Conservation (phyloP, 179 eudicot species). For the Carnegiea gigantea region DNA sequence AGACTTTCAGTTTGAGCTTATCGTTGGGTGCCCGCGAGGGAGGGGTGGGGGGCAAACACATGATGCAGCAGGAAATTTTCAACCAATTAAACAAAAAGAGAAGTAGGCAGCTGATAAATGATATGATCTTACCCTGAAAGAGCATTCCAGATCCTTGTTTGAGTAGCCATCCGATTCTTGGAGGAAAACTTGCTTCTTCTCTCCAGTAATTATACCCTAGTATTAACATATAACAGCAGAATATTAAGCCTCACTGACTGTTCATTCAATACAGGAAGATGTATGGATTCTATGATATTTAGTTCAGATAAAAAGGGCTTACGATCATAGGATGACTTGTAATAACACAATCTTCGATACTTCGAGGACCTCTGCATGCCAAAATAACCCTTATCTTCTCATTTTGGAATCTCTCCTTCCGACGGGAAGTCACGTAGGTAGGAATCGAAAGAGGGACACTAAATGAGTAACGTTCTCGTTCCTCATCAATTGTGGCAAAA, state of each 20-base stretch:
- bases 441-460: constrained; percentile 4
- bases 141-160: neutral
- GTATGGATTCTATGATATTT: neutral
- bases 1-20: neutral
- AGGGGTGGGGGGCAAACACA: too few relatives aligned
- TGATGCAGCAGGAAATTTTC: neutral
- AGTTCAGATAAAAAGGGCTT: neutral
- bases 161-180: neutral
- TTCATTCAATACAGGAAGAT: neutral
- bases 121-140: neutral
- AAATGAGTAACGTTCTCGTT: neutral
- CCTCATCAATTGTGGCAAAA: neutral
- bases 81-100: neutral
- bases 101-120: neutral
- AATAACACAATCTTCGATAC: neutral
- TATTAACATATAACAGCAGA: neutral
- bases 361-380: neutral
- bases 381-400: neutral
- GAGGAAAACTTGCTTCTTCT: neutral
- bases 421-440: neutral
- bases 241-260: neutral
- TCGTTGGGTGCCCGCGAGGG: too few relatives aligned
- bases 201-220: neutral
- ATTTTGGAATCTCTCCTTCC: neutral
- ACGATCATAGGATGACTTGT: neutral